phyloP scores from a whole-genome alignment of 129 eudicot species.

The Mikania micrantha region DNA sequence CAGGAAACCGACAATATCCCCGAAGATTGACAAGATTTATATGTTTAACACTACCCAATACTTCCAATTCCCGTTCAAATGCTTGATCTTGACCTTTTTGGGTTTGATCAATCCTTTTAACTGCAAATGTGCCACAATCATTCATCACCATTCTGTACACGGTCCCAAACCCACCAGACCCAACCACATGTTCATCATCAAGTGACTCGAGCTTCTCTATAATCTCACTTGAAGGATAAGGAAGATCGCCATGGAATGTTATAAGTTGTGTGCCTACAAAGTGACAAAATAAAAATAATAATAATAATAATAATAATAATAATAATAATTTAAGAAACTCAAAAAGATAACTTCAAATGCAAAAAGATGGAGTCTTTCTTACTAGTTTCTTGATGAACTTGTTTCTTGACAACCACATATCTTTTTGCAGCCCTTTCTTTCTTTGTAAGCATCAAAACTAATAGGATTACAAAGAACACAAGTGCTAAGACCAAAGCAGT shows the following conservation, averaged over 20 bases:
- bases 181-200: constrained; percentile 79
- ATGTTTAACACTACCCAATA: constrained; percentile 88
- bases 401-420: constrained; percentile 85
- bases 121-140: constrained; percentile 97
- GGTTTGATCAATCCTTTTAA: constrained; percentile 77
- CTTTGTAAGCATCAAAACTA: constrained; percentile 65
- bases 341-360: background rate
- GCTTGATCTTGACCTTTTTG: constrained; percentile 84
- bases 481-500: constrained; percentile 45
- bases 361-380: background rate
- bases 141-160: constrained; percentile 97
- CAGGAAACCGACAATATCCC: constrained; percentile 88
- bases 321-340: background rate
- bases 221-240: constrained; percentile 83
- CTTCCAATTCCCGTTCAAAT: constrained; percentile 79
- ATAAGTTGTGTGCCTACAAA: constrained; percentile 73
- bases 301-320: too few relatives aligned
- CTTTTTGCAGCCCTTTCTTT: constrained; percentile 82
- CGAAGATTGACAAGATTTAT: constrained; percentile 86
- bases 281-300: too few relatives aligned
- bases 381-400: constrained; percentile 77
- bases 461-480: constrained; percentile 50
- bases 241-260: constrained; percentile 96
- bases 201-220: constrained; percentile 89
- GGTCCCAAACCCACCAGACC: constrained; percentile 94